A percentile compares a stretch with the other conserved stretches of the same genome.
phyloP scores from a whole-genome alignment of 768 basidiomycete species.

The Chalciporus sphaerocephalus region DNA sequence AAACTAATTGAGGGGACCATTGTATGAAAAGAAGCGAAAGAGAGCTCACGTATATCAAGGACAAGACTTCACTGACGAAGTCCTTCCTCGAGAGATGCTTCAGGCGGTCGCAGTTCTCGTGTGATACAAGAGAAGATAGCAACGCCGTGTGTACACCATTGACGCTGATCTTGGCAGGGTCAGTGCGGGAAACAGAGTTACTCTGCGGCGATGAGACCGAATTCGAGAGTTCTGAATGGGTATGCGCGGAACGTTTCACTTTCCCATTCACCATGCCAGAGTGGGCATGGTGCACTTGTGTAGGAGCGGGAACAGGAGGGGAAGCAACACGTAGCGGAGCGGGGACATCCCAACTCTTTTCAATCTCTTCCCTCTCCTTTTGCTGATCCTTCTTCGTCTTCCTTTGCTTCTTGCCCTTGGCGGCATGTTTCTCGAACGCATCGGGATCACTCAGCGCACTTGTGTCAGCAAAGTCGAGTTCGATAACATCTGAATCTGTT shows the following conservation, averaged over 20 bases:
- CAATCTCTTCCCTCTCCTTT: slow-evolving; percentile 46
- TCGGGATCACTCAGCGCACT: slow-evolving; percentile 67
- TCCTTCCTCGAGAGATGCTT: slow-evolving; percentile 44
- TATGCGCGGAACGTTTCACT: slow-evolving; percentile 13
- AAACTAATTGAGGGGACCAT: neutral
- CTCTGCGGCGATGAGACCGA: slow-evolving; percentile 5
- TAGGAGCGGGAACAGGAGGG: slow-evolving; percentile 10
- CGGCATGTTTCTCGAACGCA: slow-evolving; percentile 41
- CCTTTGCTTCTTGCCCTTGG: slow-evolving; percentile 24
- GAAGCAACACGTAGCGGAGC: slow-evolving; percentile 20
- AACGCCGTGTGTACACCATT: slow-evolving; percentile 22
- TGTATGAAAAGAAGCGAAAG: neutral
- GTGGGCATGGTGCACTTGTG: neutral
- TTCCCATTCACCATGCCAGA: slow-evolving; percentile 24
- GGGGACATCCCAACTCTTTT: slow-evolving; percentile 60
- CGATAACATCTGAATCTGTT: slow-evolving; percentile 55
- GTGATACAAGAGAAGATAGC: slow-evolving; percentile 21
- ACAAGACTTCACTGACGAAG: slow-evolving; percentile 56
- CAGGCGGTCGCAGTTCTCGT: slow-evolving; percentile 16
- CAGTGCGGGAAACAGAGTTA: neutral
- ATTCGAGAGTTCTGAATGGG: slow-evolving; percentile 7
- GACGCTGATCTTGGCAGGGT: slow-evolving; percentile 15
- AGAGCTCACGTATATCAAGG: slow-evolving; percentile 54
- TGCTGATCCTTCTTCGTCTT: slow-evolving; percentile 34
- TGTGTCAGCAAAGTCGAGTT: slow-evolving; percentile 72